Base-by-base conservation (phyloP, 768 basidiomycete species). In the Boletus pseudo-olivaceus region DNA sequence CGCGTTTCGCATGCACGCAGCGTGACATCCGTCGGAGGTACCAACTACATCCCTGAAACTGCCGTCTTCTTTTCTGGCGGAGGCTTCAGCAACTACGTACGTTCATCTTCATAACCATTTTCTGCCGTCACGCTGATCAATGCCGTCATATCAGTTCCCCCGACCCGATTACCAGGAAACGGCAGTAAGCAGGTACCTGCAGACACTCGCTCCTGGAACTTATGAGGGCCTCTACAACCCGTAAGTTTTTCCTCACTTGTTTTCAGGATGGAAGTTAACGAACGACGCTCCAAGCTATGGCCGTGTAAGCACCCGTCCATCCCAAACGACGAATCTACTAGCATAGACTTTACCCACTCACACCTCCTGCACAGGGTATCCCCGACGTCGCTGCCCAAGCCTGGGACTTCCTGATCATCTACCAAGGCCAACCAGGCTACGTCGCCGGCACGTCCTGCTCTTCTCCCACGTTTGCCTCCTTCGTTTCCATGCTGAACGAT, bases 1-100 rank as follows among this genome's bases (percentile, higher is more conserved):
- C 1, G 8, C 11, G 15, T 26, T 26, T 34, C 5, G 11, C 44
- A 51, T 20, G 2, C 19, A 30, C 23, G 10, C 8, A 89, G 87
- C 57, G 84, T 88, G 19, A 91, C 88, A 4, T 57, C 84, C 3
- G 87, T 91, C 3, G 88, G 88, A 7, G 88, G 81, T 9, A 89
- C 88, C 1, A 68, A 67, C 23, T 56, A 70, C 38, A 69, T 86
- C 47, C 87, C 85, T 0, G 88, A 90, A 65, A 74, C 74, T 14
- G 82, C 81, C 0, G 79, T 77, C 0, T 65, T 49, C 57, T 85
- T 88, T 72, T 87, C 85, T 12, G 85, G 86, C 1, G 88, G 88
- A 34, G 87, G 88, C 3, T 90, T 89, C 72, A 87, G 85, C 64
- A 75, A 85, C 57, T 81, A 82, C 49, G 85, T 86, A 58, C 78